Base-by-base conservation (phyloP, 352 stramenopile species). In the Aphanomyces stellatus region DNA sequence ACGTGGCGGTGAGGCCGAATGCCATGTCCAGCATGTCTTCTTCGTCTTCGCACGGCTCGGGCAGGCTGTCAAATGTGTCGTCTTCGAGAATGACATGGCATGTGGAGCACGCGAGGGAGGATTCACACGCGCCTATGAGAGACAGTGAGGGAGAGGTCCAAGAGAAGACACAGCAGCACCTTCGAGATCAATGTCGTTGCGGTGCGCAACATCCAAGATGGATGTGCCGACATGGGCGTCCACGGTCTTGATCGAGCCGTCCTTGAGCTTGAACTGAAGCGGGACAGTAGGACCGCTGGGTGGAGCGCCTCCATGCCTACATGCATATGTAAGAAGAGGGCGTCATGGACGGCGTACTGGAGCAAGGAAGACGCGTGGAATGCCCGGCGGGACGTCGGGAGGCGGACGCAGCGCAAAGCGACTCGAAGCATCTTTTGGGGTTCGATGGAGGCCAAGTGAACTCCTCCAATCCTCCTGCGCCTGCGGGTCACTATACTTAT, bases 11-110 rank as follows among this genome's bases (percentile, higher is more conserved):
- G 41, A 99, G 83, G 5, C 97, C 97, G 76, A 98, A 99, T 10
- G 97, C 97, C 93, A 99, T 97, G 76, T 99, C 95, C 35, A 98
- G 82, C 93, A 98, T 99, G 75, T 99, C 97, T 74, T 99, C 96
- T 74, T 99, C 97, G 60, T 99, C 95, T 73, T 99, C 96, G 53
- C 76, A 95, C 8, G 96, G 75, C 51, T 96, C 86, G 15, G 92
- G 75, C 27, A 99, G 76, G 24, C 75, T 13, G 37, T 99, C 89
- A 66, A 96, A 99, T 27, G 99, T 70, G 13, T 85, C 73, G 34
- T 93, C 81, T 33, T 96, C 83, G 25, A 99, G 75, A 55, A 99
- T 98, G 31, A 99, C 85, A 82, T 99, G 97, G 73, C 97, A 99
- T 4, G 97, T 99, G 30, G 91, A 98, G 79, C 97, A 99, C 2